A percentile compares a stretch with the other conserved stretches of the same genome.
phyloP scores from a whole-genome alignment of 176 grass and related monocot species.

The Areca catechu region DNA sequence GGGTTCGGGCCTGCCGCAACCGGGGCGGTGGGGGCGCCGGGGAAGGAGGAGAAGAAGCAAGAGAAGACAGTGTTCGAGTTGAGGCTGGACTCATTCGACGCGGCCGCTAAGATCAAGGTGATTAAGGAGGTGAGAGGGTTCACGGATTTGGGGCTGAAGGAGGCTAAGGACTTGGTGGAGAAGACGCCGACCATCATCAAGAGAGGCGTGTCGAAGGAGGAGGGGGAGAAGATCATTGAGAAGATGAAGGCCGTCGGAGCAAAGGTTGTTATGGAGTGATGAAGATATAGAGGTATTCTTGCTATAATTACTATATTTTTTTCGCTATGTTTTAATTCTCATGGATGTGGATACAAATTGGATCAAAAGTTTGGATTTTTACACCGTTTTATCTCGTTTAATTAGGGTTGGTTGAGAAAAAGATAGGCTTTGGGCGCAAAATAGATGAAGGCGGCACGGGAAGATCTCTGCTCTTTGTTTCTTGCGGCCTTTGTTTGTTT shows the following conservation, averaged over 20 bases:
- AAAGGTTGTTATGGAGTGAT: conserved; percentile 80
- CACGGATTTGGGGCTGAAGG: conserved; percentile 85
- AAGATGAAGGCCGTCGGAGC: conserved; percentile 83
- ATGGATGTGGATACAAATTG: conserved; percentile 11
- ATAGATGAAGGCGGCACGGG: too few species aligned
- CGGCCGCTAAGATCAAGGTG: conserved; percentile 95
- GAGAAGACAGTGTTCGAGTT: conserved; percentile 98
- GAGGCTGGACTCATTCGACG: conserved; percentile 61
- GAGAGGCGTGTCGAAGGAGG: conserved; percentile 72
- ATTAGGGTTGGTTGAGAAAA: too few species aligned
- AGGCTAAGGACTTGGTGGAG: conserved; percentile 95
- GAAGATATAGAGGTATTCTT: background rate
- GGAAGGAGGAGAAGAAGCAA: conserved; percentile 45
- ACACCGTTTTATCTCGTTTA: too few species aligned
- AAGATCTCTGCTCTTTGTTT: too few species aligned
- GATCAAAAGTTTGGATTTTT: too few species aligned
- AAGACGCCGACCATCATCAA: conserved; percentile 78
- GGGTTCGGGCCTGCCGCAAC: conserved; percentile 3
- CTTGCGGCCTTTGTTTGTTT: too few species aligned
- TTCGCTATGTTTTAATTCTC: conserved; percentile 2
- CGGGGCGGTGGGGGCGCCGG: conserved; percentile 6
- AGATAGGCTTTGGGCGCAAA: too few species aligned
- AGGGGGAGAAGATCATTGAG: conserved; percentile 68
- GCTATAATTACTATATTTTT: background rate
- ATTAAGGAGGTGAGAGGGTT: conserved; percentile 93